Evolutionary conservation across 108 stramenopile species (phyloP), one percentile per base, ranked within the genome.

Genomic region (Skeletonema tropicum): DNA sequence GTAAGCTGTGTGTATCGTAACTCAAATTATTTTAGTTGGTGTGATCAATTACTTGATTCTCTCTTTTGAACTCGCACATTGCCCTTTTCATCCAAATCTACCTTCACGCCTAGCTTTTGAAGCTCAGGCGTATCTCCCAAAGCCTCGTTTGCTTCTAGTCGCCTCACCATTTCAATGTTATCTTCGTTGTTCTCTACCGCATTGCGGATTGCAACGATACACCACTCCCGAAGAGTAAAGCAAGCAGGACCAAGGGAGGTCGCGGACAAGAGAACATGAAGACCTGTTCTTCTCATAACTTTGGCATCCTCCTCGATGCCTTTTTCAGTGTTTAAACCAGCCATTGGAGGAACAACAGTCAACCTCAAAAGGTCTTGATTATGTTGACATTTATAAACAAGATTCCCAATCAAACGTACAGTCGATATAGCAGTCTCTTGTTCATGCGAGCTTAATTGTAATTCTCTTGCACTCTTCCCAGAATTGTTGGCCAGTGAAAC

Each of bases 151-250:
- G 92, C 90, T 61, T 92, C 88, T 17, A 95, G 66, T 35, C 80
- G 57, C 57, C 80, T 78, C 5, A 95, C 83, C 6, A 88, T 58
- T 39, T 73, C 79, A 69, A 86, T 87, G 70, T 95, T 95, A 9
- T 72, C 77, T 32, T 67, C 74, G 52, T 93, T 95, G 17, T 79
- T 76, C 41, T 95, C 88, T 25, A 95, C 70, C 7, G 81, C 83
- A 84, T 93, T 90, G 26, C 91, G 85, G 63, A 95, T 90, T n/a
- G 92, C 92, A 39, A 95, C 82, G 59, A 95, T 83, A 31, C 88
- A 83, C 94, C 94, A 95, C 52, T 95, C 94, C 39, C 94, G 86
- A 11, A 95, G 68, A 19, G 92, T 89, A 64, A 95, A 91, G 72
- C 94, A 95, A 26, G 90, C 82, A 31, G 80, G 78, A 14, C 88